A percentile compares a stretch with the other conserved stretches of the same genome.
Conservation (phyloP, 2,329 filamentous ascomycete genomes). For the Cladophialophora yegresii region DNA sequence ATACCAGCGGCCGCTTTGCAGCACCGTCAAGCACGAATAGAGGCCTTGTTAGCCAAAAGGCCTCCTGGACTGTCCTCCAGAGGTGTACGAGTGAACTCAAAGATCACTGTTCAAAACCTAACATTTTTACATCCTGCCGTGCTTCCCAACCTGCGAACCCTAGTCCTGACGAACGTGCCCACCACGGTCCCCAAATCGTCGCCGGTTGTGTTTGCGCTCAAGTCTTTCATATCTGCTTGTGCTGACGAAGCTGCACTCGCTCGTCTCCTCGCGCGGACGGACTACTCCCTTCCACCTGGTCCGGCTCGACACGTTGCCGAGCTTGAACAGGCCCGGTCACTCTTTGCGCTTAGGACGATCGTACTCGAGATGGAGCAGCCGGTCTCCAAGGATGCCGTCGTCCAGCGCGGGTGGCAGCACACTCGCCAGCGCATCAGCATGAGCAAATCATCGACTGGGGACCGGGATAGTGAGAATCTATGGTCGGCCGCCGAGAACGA, state of each 20-base stretch:
- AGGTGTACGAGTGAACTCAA: constrained; percentile 20
- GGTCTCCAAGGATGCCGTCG: constrained; percentile 10
- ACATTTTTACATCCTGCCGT: constrained; percentile 56
- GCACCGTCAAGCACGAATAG: constrained; percentile 41
- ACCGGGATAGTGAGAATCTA: constrained; percentile 60
- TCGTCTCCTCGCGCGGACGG: constrained; percentile 55
- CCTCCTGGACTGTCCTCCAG: constrained; percentile 36
- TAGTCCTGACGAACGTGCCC: constrained; percentile 61
- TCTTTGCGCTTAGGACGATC: constrained; percentile 59
- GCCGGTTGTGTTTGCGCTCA: constrained; percentile 49
- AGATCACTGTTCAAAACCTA: constrained; percentile 39
- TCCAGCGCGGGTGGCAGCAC: constrained; percentile 42
- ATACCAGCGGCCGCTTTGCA: constrained; percentile 14
- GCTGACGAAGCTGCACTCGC: constrained; percentile 59
- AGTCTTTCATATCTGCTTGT: constrained; percentile 59
- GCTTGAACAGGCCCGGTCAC: constrained; percentile 51
- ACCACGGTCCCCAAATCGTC: constrained; percentile 47
- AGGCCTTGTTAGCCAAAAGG: constrained; percentile 45
- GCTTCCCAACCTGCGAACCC: constrained; percentile 56
- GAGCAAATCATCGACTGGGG: constrained; percentile 60
- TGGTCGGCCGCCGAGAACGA: constrained; percentile 62
- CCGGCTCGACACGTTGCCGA: constrained; percentile 53
- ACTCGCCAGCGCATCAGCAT: constrained; percentile 50
- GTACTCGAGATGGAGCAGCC: constrained; percentile 57
- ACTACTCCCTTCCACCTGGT: constrained; percentile 62